Percentiles rank a stretch among this genome's conserved stretches.
Evolutionary conservation across 1,139 yeast species (phyloP).

Genomic region (Lodderomyces oxycetoniae): DNA sequence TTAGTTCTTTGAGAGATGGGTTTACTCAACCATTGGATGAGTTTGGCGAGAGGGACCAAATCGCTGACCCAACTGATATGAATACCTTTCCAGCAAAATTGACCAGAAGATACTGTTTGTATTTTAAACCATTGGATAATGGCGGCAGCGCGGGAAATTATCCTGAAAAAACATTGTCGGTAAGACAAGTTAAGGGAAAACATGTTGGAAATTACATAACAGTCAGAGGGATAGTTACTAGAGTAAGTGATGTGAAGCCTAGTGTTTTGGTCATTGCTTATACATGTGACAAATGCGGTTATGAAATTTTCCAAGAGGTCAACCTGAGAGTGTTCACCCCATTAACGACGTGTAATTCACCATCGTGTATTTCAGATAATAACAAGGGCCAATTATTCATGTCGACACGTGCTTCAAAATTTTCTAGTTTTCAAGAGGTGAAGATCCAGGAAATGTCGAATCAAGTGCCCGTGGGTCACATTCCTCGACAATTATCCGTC

Average conservation of each 20-base stretch:
- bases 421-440: conserved; percentile 91
- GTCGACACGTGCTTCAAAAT: conserved; percentile 94
- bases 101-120: conserved; percentile 80
- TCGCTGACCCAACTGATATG: conserved; percentile 18
- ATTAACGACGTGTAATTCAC: conserved; percentile 76
- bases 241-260: conserved; percentile 96
- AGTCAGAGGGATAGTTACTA: conserved; percentile 87
- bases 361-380: conserved; percentile 72
- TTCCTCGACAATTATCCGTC: conserved; percentile 80
- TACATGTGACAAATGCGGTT: conserved; percentile 97
- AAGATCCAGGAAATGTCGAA: conserved; percentile 90
- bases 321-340: conserved; percentile 82
- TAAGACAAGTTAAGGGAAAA: conserved; percentile 81
- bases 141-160: conserved; percentile 23
- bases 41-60: conserved; percentile 2
- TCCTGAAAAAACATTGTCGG: conserved; percentile 59
- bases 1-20: conserved; percentile 36
- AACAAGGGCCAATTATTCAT: conserved; percentile 86
- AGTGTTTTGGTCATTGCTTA: conserved; percentile 87
- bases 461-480: conserved; percentile 97
- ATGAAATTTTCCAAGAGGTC: conserved; percentile 94
- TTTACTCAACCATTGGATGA: conserved; percentile 15
- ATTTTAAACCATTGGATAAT: conserved; percentile 66
- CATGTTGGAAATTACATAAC: conserved; percentile 85
- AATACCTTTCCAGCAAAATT: conserved; percentile 74